Percentiles rank a stretch among this genome's conserved stretches.
Conservation (phyloP, 2,329 filamentous ascomycete genomes). For the Epichloe baconii region DNA sequence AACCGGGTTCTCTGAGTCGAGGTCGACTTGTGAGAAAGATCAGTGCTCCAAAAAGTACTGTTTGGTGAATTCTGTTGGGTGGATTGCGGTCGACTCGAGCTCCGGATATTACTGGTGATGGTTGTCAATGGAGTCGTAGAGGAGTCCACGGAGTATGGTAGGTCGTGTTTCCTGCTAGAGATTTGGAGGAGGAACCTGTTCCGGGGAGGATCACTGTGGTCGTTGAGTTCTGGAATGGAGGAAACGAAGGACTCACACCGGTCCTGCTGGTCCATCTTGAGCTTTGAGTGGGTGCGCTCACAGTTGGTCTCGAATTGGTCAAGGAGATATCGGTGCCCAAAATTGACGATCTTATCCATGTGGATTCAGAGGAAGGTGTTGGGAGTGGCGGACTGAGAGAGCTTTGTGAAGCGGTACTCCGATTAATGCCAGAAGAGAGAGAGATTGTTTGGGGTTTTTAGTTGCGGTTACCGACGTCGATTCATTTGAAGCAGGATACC, state of each 20-base stretch:
- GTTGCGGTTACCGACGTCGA: background rate
- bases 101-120: conserved; percentile 1
- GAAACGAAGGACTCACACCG: background rate
- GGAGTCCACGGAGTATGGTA: conserved; percentile 1
- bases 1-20: background rate
- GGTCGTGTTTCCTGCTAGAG: background rate
- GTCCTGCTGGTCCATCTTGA: background rate
- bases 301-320: background rate
- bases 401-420: background rate
- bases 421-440: background rate
- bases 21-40: background rate
- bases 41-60: background rate
- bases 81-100: background rate
- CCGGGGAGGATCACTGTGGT: conserved; percentile 11
- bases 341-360: conserved; percentile 2
- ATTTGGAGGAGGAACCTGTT: background rate
- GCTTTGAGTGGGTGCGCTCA: background rate
- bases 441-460: background rate
- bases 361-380: background rate
- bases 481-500: background rate
- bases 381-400: background rate
- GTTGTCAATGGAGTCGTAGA: background rate
- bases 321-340: background rate
- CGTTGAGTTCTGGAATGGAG: conserved; percentile 4
- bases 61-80: background rate